Conservation (phyloP, 192 early-diverging fungal genomes). For the Coemansia sp. region DNA sequence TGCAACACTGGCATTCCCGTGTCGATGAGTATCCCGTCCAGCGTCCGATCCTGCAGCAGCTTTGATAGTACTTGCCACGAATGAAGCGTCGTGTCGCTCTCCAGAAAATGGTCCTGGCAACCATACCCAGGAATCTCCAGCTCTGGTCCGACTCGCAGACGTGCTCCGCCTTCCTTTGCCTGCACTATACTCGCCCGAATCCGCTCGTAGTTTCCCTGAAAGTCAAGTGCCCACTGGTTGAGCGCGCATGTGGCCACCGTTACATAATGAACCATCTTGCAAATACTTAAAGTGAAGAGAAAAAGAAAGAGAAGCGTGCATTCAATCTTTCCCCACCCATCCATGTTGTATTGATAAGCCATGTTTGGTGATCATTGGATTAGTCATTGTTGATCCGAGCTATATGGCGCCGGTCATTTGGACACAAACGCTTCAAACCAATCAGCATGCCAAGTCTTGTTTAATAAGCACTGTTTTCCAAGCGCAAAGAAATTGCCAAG, state of each 20-base stretch:
- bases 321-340: too few relatives aligned
- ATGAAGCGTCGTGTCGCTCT: slow-evolving; percentile 91
- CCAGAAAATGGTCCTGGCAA: slow-evolving; percentile 97
- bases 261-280: slow-evolving; percentile 56
- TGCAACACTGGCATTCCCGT: slow-evolving; percentile 96
- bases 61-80: slow-evolving; percentile 87
- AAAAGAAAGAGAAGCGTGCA: neutral
- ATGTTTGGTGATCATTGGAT: too few relatives aligned
- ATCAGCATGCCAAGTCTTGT: too few relatives aligned
- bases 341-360: too few relatives aligned
- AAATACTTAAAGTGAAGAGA: too few relatives aligned
- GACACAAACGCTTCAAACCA: too few relatives aligned
- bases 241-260: slow-evolving; percentile 81
- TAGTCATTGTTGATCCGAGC: too few relatives aligned
- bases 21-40: slow-evolving; percentile 82
- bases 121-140: slow-evolving; percentile 98
- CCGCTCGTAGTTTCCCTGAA: slow-evolving; percentile 86
- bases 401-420: too few relatives aligned
- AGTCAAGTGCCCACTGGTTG: slow-evolving; percentile 96
- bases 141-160: slow-evolving; percentile 88
- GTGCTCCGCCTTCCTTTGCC: slow-evolving; percentile 78
- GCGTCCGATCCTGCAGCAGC: slow-evolving; percentile 63
- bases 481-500: too few relatives aligned
- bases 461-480: too few relatives aligned
- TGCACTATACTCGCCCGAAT: slow-evolving; percentile 79